A percentile compares a stretch with the other conserved stretches of the same genome.
These are phyloP conservation scores for Tricholoma flavovirens DNA, from an alignment of 768 basidiomycete genomes.

Conservation along the genomic window DNA sequence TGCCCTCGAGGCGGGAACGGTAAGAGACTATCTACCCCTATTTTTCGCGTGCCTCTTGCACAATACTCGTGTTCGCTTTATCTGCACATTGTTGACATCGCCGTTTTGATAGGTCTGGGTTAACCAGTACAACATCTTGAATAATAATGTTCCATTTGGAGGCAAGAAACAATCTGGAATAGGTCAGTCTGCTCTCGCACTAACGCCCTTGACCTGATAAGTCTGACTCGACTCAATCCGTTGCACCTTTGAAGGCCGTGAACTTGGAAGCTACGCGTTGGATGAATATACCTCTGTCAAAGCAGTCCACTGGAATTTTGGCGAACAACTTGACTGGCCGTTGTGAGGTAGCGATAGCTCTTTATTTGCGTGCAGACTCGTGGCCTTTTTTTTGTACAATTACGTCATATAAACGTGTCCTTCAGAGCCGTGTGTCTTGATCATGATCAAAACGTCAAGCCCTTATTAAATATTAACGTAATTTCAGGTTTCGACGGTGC, in stretches of 20 bases:
- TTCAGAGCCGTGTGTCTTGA: neutral
- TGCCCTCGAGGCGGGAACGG: constrained; percentile 84
- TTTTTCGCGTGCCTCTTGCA: constrained; percentile 3
- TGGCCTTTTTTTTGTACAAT: neutral
- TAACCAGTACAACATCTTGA: constrained; percentile 81
- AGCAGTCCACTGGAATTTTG: constrained; percentile 86
- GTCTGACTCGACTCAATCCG: neutral
- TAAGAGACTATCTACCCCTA: constrained; percentile 29
- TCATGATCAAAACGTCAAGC: neutral
- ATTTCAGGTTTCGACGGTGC: neutral
- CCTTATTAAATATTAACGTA: neutral
- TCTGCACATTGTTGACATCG: neutral
- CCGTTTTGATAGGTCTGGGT: constrained; percentile 66
- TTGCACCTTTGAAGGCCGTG: constrained; percentile 52
- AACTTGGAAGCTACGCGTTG: constrained; percentile 80
- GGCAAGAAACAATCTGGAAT: constrained; percentile 93
- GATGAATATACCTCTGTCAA: constrained; percentile 81
- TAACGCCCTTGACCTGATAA: constrained; percentile 1
- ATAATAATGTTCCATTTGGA: constrained; percentile 91
- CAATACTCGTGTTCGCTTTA: neutral
- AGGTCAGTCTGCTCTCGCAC: constrained; percentile 37
- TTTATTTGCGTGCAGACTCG: neutral
- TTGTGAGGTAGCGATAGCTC: constrained; percentile 32
- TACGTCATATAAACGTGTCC: neutral
- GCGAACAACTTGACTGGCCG: constrained; percentile 76